Conservation (phyloP, 495 filamentous ascomycete species). For the Aspergillus coremiiformis region DNA sequence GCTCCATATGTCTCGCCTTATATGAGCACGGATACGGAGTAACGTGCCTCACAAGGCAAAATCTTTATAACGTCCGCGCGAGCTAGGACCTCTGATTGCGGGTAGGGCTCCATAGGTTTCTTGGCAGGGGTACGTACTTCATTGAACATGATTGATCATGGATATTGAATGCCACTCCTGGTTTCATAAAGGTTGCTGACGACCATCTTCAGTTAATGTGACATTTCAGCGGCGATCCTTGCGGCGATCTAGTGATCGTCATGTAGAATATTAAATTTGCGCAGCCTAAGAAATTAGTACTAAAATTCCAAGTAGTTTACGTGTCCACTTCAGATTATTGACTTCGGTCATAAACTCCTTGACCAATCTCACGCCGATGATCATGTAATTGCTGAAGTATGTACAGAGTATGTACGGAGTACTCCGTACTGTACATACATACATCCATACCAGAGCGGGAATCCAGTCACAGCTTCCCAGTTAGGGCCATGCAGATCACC, state of each 20-base stretch:
- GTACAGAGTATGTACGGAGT: too few species aligned
- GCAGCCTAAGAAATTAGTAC: too few species aligned
- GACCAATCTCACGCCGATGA: background rate
- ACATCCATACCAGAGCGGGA: too few species aligned
- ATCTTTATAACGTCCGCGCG: background rate
- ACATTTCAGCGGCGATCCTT: background rate
- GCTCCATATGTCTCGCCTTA: background rate
- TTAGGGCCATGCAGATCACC: background rate
- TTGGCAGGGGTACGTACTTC: background rate
- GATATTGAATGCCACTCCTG: too few species aligned
- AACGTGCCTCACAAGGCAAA: background rate
- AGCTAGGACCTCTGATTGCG: background rate
- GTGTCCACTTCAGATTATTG: background rate
- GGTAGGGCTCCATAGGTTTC: background rate
- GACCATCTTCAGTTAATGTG: background rate
- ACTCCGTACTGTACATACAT: too few species aligned
- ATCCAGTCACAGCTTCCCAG: background rate
- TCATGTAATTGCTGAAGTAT: background rate
- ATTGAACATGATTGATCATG: background rate
- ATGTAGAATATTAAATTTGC: too few species aligned
- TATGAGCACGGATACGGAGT: background rate
- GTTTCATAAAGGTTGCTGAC: too few species aligned
- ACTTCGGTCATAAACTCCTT: background rate
- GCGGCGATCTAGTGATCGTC: background rate
- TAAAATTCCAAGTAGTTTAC: background rate